Evolutionary conservation across 306 rosid species (phyloP).

Genomic region (Cicer bijugum): DNA sequence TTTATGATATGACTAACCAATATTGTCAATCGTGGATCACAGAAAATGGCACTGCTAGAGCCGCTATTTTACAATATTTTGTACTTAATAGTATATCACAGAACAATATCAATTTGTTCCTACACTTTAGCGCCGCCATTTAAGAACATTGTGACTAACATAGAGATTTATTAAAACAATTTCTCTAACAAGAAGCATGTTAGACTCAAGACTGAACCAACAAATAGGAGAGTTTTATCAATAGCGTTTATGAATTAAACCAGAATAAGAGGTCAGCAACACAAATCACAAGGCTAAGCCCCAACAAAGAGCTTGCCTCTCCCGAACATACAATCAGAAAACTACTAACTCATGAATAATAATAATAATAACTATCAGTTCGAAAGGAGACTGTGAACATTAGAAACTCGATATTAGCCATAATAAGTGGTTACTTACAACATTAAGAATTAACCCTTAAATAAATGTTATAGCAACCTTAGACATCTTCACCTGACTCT

Average conservation of each 20-base stretch:
- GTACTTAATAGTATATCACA: too few species aligned
- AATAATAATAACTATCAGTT: constrained; percentile 2
- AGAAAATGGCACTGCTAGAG: too few species aligned
- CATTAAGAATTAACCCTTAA: constrained; percentile 37
- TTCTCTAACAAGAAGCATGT: constrained; percentile 14
- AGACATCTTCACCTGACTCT: constrained; percentile 82
- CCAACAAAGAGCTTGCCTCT: background rate
- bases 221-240: background rate
- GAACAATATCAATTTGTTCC: too few species aligned
- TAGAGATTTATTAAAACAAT: constrained; percentile 1
- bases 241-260: background rate
- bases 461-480: constrained; percentile 39
- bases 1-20: background rate
- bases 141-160: background rate
- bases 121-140: too few species aligned
- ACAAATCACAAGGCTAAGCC: background rate
- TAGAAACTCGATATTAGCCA: too few species aligned
- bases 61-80: too few species aligned
- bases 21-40: too few species aligned
- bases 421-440: constrained; percentile 38
- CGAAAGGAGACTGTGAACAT: background rate
- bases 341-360: background rate
- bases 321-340: background rate
- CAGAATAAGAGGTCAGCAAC: background rate
- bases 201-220: background rate